Conservation (phyloP, 495 filamentous ascomycete genomes). For the Talaromyces wortmannii region DNA sequence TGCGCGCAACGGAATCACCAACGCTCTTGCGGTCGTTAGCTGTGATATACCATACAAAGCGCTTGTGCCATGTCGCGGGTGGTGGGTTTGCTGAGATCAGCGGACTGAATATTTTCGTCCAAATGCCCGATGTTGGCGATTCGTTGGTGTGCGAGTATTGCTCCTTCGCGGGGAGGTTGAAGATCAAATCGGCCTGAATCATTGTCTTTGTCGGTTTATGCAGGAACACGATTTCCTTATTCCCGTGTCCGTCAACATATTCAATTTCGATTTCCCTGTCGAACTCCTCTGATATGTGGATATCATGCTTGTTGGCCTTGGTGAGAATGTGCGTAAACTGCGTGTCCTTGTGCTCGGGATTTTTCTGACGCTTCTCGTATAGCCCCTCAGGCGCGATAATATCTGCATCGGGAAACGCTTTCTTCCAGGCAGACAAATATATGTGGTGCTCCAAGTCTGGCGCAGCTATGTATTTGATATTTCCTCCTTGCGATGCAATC, state of each 20-base stretch:
- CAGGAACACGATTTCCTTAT: constrained; percentile 80
- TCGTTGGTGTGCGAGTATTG: constrained; percentile 68
- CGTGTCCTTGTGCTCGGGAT: constrained; percentile 57
- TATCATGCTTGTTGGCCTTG: constrained; percentile 39
- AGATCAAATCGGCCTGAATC: constrained; percentile 88
- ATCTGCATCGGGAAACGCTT: constrained; percentile 67
- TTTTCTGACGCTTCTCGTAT: constrained; percentile 70
- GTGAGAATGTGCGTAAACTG: constrained; percentile 65
- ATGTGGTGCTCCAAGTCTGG: constrained; percentile 91
- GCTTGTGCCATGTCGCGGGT: constrained; percentile 64
- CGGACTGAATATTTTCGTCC: constrained; percentile 55
- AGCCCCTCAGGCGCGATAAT: constrained; percentile 83
- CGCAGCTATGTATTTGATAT: constrained; percentile 78
- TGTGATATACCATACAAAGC: constrained; percentile 78
- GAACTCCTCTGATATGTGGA: constrained; percentile 66
- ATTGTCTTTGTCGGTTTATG: constrained; percentile 75
- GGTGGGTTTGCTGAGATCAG: constrained; percentile 53
- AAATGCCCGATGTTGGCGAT: constrained; percentile 44
- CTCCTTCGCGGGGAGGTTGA: constrained; percentile 84
- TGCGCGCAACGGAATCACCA: constrained; percentile 57
- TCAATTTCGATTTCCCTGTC: constrained; percentile 82
- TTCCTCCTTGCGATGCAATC: constrained; percentile 57
- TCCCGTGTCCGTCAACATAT: constrained; percentile 71
- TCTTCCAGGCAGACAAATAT: constrained; percentile 75
- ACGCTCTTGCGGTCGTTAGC: constrained; percentile 58